Base-by-base conservation (phyloP, 164 flowering plant genomes). In the Paratinospora sagittata region DNA sequence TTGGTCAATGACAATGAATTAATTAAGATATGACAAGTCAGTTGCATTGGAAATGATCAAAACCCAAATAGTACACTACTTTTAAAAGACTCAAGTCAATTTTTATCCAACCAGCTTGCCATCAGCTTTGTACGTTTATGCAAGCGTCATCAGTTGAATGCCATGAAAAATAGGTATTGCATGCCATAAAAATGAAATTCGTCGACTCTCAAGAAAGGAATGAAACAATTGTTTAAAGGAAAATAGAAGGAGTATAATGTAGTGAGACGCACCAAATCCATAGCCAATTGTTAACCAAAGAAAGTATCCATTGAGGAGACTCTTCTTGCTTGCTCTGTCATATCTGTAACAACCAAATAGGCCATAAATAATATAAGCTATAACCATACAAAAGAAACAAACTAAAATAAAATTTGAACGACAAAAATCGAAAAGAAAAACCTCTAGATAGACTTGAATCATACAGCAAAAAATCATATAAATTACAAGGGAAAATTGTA, bases 251-350 rank as follows among this genome's bases (percentile, higher is more conserved):
- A 37, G 19, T 49, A 60, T 60, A 52, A 67, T 16, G 36, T 27
- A 68, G 17, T 21, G 65, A 73, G 62, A 84, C 94, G 72, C 71
- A 94, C 98, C 98, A 73, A 81, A 17, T 66, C 90, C 97, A 78
- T 94, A 94, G 77, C 97, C 98, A 74, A 87, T 57, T 30, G 68
- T 67, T 83, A 86, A 70, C 94, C 95, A 94, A 52, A 88, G 82
- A 76, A 91, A 94, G 79, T 94, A 94, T 71, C 97, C 98, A 72
- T 76, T 78, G 33, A 74, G 27, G 12, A 83, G 3, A 27, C 89
- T 76, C 82, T 84, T 91, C 84, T 87, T 90, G 34, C 78, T 89
- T 52, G 79, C 80, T 80, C 83, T 89, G 81, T 94, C 98, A 81
- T 69, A 94, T 84, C 98, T 94, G 88, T 81, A 75, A 47, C 43